Base-by-base conservation (phyloP, 441 rosid species). In the Erodium moschatum region DNA sequence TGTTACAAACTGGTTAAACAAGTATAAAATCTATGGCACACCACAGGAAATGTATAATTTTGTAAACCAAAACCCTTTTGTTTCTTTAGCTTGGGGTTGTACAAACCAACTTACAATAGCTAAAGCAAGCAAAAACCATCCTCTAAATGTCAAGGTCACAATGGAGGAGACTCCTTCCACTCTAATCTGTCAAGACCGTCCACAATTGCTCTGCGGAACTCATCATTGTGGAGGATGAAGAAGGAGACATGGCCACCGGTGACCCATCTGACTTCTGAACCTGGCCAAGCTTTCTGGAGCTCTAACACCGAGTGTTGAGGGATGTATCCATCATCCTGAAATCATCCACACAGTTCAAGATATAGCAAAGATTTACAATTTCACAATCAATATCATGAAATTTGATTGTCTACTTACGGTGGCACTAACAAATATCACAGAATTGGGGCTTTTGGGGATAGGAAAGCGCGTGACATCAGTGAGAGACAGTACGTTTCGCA, bases 231-330 rank as follows among this genome's bases (percentile, higher is more conserved):
- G 27, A 93, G 88, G 64, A 93, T 69, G 81, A 87, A 86, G 29
- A 97, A 90, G 0, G 96, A 90, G 44, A 90, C 96, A 62, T 93
- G 98, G 18, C 97, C 98, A 3, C 96, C 97, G 0, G 88, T 87
- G n/a, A 93, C 97, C 97, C 98, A 93, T 78, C 98, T 86, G 79
- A 93, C 95, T 80, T 93, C 98, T 46, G 97, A 91, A 31, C 98
- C 93, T 3, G 97, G 97, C 98, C 98, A 93, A 20, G 97, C 97
- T 78, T 93, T 93, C 70, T 93, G 91, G 73, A 93, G 95, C 85
- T 88, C 95, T 82, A 89, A 67, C 70, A 89, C 96, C 0, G 98
- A 93, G 81, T 89, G 92, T 65, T 87, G 88, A 0, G 98, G 98
- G 70, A 93, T 91, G 83, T 93, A 93, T 18, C 95, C 98, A 72